Evolutionary conservation across 148 eudicot genomes (phyloP).

Genomic region (Camellia sinensis): DNA sequence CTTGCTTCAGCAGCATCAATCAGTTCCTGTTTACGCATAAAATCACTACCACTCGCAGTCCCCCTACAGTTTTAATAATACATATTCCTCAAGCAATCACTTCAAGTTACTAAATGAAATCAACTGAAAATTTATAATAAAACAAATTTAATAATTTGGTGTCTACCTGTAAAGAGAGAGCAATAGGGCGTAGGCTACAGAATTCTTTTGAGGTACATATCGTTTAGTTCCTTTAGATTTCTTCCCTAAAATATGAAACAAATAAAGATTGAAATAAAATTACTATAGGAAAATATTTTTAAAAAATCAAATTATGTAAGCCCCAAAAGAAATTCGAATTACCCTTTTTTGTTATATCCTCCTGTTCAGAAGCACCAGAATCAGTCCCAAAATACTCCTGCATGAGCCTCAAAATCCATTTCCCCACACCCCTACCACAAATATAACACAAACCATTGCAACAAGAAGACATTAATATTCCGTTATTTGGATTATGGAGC

Average conservation of each 20-base stretch:
- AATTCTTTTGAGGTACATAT: constrained; percentile 85
- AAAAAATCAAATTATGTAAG: not conserved
- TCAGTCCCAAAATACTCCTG: constrained; percentile 57
- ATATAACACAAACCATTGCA: constrained; percentile 10
- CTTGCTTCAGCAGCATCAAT: constrained; percentile 97
- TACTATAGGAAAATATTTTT: not conserved
- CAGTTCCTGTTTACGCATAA: constrained; percentile 79
- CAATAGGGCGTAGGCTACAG: constrained; percentile 82
- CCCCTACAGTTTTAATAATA: constrained; percentile 39
- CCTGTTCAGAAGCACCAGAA: constrained; percentile 40
- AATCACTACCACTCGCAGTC: constrained; percentile 45
- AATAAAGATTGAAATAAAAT: constrained; percentile 5
- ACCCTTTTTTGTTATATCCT: constrained; percentile 52
- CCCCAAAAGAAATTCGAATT: constrained; percentile 6
- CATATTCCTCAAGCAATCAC: not conserved
- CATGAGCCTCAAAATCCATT: constrained; percentile 74
- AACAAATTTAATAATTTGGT: not conserved
- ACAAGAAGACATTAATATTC: not conserved
- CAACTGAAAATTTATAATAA: not conserved
- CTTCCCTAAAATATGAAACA: constrained; percentile 39
- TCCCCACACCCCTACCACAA: constrained; percentile 78
- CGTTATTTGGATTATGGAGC: not conserved
- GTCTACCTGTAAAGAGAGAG: constrained; percentile 74
- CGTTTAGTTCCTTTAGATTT: constrained; percentile 43
- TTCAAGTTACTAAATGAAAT: not conserved